A percentile compares a stretch with the other conserved stretches of the same genome.
phyloP scores from a whole-genome alignment of 2,329 filamentous ascomycete genomes.

The Malbranchea cinnamomea region DNA sequence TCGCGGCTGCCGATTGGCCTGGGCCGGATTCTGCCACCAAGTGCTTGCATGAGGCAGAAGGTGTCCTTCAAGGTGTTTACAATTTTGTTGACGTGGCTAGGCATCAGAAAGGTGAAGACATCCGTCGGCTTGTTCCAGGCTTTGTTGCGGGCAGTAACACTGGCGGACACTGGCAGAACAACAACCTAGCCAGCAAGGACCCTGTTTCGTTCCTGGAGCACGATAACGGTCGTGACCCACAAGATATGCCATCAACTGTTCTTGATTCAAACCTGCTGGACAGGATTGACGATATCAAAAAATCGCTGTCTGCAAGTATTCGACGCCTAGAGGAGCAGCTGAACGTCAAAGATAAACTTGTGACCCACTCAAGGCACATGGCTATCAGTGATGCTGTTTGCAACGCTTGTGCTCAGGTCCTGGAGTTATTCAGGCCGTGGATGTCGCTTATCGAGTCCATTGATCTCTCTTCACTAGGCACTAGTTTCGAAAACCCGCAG shows the following conservation, averaged over 20 bases:
- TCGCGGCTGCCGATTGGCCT: conserved; percentile 90
- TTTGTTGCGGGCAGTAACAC: conserved; percentile 75
- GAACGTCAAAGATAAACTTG: conserved; percentile 60
- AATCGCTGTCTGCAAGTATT: conserved; percentile 71
- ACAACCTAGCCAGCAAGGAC: conserved; percentile 47
- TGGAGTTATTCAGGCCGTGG: conserved; percentile 85
- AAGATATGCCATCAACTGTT: conserved; percentile 53
- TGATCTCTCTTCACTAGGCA: conserved; percentile 65
- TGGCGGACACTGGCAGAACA: conserved; percentile 75
- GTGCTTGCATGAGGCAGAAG: conserved; percentile 93
- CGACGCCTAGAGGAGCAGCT: conserved; percentile 78
- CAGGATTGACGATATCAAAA: conserved; percentile 70
- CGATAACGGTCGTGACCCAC: conserved; percentile 58
- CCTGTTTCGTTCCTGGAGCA: conserved; percentile 65
- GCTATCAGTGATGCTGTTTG: conserved; percentile 72
- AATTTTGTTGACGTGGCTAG: conserved; percentile 92
- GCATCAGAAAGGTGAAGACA: conserved; percentile 83
- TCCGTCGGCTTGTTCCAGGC: conserved; percentile 81
- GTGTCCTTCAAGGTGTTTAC: conserved; percentile 82
- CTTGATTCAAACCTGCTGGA: conserved; percentile 69
- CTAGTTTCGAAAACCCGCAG: conserved; percentile 68
- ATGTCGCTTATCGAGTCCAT: conserved; percentile 82
- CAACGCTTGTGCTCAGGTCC: conserved; percentile 57
- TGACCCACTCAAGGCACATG: conserved; percentile 64
- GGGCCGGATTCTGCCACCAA: conserved; percentile 88